Percentiles rank a stretch among this genome's conserved stretches.
phyloP scores from a whole-genome alignment of 1,139 yeast genomes.

The Blastobotrys buckinghamii region DNA sequence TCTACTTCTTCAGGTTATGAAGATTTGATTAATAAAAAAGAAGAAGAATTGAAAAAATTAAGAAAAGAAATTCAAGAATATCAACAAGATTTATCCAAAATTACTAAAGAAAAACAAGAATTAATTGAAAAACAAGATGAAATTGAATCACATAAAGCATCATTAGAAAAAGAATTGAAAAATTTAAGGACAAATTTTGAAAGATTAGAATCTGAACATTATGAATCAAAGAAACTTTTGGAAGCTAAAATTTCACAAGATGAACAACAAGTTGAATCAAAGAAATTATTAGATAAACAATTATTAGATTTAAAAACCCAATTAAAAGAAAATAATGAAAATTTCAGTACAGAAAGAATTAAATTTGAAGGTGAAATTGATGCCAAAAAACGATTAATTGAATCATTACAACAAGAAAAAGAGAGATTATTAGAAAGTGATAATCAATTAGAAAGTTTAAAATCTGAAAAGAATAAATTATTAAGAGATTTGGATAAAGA shows the following conservation, averaged over 20 bases:
- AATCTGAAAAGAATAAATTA: slow-evolving; percentile 20
- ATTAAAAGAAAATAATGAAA: slow-evolving; percentile 27
- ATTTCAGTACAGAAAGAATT: slow-evolving; percentile 20
- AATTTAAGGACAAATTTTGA: slow-evolving; percentile 25
- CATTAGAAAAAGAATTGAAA: slow-evolving; percentile 24
- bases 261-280: slow-evolving; percentile 23
- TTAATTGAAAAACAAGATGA: slow-evolving; percentile 19
- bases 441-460: slow-evolving; percentile 15
- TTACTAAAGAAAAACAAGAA: slow-evolving; percentile 21
- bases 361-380: slow-evolving; percentile 23
- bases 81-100: slow-evolving; percentile 17
- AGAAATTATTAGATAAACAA: slow-evolving; percentile 22
- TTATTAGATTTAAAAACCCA: slow-evolving; percentile 21
- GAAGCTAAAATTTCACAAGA: slow-evolving; percentile 28
- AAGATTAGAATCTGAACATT: slow-evolving; percentile 27
- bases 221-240: slow-evolving; percentile 24
- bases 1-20: slow-evolving; percentile 36
- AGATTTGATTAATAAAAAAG: slow-evolving; percentile 35
- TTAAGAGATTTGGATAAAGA: slow-evolving; percentile 23
- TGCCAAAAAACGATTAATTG: slow-evolving; percentile 25
- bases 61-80: slow-evolving; percentile 25
- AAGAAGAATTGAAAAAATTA: slow-evolving; percentile 33
- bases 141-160: slow-evolving; percentile 16
- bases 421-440: slow-evolving; percentile 17
- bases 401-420: slow-evolving; percentile 20